These are phyloP conservation scores for Gloeophyllum trabeum DNA, from an alignment of 768 basidiomycete genomes.

Conservation along the genomic window DNA sequence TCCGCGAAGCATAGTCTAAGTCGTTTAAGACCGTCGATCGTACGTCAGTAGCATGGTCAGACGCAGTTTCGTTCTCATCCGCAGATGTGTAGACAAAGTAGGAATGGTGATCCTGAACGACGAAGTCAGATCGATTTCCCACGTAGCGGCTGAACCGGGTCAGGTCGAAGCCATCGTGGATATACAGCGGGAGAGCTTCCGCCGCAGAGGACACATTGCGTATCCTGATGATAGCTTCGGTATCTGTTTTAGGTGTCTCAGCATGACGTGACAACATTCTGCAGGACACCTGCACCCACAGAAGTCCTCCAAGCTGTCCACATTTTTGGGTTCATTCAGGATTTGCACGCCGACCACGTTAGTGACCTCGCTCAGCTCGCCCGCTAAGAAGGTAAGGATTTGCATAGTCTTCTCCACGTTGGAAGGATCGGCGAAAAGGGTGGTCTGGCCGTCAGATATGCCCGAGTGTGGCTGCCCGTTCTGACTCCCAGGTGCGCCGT, in stretches of 20 bases:
- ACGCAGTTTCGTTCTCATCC: conserved; percentile 35
- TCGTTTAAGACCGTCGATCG: conserved; percentile 12
- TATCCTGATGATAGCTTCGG: conserved; percentile 36
- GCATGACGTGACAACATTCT: conserved; percentile 6
- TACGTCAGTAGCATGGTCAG: conserved; percentile 29
- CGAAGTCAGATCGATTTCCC: conserved; percentile 41
- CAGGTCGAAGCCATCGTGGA: conserved; percentile 61
- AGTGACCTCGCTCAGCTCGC: conserved; percentile 20
- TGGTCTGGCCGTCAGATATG: conserved; percentile 27
- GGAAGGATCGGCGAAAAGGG: conserved; percentile 23
- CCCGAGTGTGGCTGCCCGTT: conserved; percentile 32
- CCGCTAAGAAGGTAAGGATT: conserved; percentile 25
- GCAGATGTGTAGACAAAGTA: conserved; percentile 55
- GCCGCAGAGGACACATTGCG: conserved; percentile 26
- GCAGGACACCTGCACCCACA: conserved; percentile 16
- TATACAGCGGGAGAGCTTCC: conserved; percentile 43
- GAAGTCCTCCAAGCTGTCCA: conserved; percentile 31
- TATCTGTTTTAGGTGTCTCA: conserved; percentile 25
- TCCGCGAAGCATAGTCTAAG: conserved; percentile 17
- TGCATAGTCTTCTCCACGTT: conserved; percentile 28
- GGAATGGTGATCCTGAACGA: conserved; percentile 66
- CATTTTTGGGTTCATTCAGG: conserved; percentile 41
- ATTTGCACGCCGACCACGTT: conserved; percentile 35
- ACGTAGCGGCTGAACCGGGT: conserved; percentile 37
- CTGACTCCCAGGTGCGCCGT: conserved; percentile 40